These are phyloP conservation scores for Blastomyces percursus DNA, from an alignment of 2,329 filamentous ascomycete genomes.

Conservation along the genomic window DNA sequence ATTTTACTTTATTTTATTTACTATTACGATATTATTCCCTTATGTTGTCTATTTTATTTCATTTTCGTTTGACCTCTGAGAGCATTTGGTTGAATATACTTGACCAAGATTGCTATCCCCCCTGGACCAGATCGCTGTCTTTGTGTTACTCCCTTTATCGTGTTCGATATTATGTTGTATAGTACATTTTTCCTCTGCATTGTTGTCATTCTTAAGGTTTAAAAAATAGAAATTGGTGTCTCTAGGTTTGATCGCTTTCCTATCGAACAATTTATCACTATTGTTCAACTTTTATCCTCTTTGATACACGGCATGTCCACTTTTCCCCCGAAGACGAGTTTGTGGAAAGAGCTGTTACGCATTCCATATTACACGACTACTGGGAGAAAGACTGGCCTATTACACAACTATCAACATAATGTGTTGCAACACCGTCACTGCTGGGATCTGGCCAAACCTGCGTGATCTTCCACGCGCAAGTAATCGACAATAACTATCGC, in stretches of 20 bases:
- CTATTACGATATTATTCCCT: not conserved
- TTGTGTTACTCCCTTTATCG: not conserved
- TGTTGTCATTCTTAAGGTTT: not conserved
- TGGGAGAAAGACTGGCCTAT: not conserved
- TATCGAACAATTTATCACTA: not conserved
- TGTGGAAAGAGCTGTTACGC: too few relatives aligned
- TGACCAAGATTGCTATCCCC: not conserved
- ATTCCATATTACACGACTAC: not conserved
- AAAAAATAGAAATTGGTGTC: constrained; percentile 1
- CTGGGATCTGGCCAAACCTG: not conserved
- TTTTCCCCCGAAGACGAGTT: not conserved
- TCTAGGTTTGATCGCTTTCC: not conserved
- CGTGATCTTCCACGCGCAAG: not conserved
- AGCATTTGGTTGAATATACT: not conserved
- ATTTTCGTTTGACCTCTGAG: not conserved
- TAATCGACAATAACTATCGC: not conserved
- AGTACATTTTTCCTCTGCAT: not conserved
- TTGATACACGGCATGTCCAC: not conserved
- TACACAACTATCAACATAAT: not conserved
- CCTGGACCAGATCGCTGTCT: not conserved
- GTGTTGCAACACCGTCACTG: not conserved
- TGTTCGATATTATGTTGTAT: not conserved
- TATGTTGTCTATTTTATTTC: not conserved
- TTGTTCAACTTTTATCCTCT: not conserved
- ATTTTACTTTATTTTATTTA: not conserved